Percentiles rank a stretch among this genome's conserved stretches.
Conservation (phyloP, 768 basidiomycete species). For the Mycena rosella region DNA sequence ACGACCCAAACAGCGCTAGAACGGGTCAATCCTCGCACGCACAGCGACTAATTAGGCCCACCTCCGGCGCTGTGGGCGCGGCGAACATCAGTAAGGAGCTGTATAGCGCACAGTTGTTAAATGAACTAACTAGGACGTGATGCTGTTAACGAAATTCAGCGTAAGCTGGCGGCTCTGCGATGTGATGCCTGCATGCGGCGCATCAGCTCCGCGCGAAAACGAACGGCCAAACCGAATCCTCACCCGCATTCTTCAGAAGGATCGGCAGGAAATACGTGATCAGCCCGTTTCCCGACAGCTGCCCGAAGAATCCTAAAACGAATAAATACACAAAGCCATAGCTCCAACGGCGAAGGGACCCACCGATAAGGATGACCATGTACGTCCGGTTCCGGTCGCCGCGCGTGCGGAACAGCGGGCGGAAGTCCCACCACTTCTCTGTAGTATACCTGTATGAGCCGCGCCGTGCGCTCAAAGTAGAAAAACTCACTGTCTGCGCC, state of each 20-base stretch:
- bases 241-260: constrained; percentile 51
- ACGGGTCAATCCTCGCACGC: not conserved
- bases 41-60: constrained; percentile 37
- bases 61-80: constrained; percentile 37
- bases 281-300: constrained; percentile 63
- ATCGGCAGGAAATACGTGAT: constrained; percentile 65
- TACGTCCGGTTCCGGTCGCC: constrained; percentile 62
- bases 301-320: constrained; percentile 47
- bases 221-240: not conserved
- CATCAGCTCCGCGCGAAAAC: not conserved
- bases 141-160: constrained; percentile 65
- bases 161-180: constrained; percentile 55
- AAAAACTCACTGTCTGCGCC: constrained; percentile 57
- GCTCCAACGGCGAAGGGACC: not conserved
- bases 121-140: constrained; percentile 59
- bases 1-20: constrained; percentile 48
- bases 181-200: constrained; percentile 51
- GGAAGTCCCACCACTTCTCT: constrained; percentile 70
- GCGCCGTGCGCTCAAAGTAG: not conserved
- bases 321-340: not conserved
- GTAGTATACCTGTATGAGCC: not conserved
- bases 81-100: not conserved
- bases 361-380: constrained; percentile 65
- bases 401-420: constrained; percentile 60
- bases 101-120: not conserved